phyloP scores from a whole-genome alignment of 1,284 basidiomycete genomes.

The Austroboletus sp. region DNA sequence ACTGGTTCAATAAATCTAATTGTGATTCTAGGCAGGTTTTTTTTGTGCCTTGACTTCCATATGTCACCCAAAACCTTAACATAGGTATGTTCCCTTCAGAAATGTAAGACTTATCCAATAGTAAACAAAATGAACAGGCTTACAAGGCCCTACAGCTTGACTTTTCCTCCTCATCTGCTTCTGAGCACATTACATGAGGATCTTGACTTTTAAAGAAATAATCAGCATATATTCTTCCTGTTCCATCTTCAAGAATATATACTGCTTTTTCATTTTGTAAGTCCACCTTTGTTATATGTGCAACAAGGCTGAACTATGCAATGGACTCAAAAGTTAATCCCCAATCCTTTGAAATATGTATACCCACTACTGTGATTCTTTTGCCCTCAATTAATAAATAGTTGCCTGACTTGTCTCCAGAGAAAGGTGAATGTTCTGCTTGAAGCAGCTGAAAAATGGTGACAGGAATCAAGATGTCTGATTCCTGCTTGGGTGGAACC shows the following conservation, averaged over 20 bases:
- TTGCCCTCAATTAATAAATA: slow-evolving; percentile 14
- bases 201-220: slow-evolving; percentile 2
- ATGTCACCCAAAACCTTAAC: slow-evolving; percentile 12
- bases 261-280: neutral
- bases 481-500: neutral
- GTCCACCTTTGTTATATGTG: slow-evolving; percentile 17
- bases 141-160: slow-evolving; percentile 11
- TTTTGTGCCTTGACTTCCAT: neutral
- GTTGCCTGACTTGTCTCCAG: slow-evolving; percentile 3
- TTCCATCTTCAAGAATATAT: slow-evolving; percentile 29
- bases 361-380: slow-evolving; percentile 16
- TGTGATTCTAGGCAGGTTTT: slow-evolving; percentile 1
- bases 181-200: neutral
- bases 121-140: neutral
- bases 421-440: slow-evolving; percentile 12
- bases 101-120: neutral
- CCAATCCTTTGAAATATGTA: neutral
- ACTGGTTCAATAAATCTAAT: slow-evolving; percentile 15
- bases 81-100: slow-evolving; percentile 17
- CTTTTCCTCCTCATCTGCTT: slow-evolving; percentile 15
- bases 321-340: neutral
- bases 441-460: slow-evolving; percentile 25
- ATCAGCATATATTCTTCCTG: slow-evolving; percentile 21
- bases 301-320: slow-evolving; percentile 22
- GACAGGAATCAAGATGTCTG: slow-evolving; percentile 12